phyloP scores from a whole-genome alignment of 2,329 filamentous ascomycete species.

The Bertia moriformis region DNA sequence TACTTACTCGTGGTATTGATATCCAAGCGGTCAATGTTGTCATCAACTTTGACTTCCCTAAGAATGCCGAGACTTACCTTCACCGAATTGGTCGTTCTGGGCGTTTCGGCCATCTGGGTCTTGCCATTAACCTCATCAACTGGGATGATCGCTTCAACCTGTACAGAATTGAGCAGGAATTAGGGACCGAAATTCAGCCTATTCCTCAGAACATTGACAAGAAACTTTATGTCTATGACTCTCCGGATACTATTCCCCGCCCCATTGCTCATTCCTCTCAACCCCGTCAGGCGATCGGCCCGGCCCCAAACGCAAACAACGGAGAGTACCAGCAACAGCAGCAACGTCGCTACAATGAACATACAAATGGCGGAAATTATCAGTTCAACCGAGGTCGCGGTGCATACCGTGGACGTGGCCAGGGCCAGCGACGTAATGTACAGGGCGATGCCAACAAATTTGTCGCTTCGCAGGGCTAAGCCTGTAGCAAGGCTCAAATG shows the following conservation, averaged over 20 bases:
- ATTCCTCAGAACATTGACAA: constrained; percentile 92
- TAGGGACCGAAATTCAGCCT: constrained; percentile 94
- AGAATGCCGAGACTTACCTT: constrained; percentile 97
- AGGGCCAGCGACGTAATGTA: background rate
- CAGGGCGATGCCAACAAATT: background rate
- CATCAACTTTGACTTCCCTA: constrained; percentile 99
- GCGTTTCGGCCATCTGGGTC: constrained; percentile 87
- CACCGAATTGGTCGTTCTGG: constrained; percentile 97
- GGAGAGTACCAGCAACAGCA: background rate
- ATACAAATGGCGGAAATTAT: background rate
- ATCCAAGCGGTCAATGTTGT: constrained; percentile 99
- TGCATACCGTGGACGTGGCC: background rate
- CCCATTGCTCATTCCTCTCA: constrained; percentile 24
- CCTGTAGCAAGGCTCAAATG: background rate
- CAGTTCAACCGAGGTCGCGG: background rate
- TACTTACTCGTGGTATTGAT: constrained; percentile 95
- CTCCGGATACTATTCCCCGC: constrained; percentile 83
- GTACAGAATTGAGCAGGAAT: constrained; percentile 94
- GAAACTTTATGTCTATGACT: constrained; percentile 94
- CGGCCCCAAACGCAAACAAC: background rate
- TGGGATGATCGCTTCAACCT: constrained; percentile 99
- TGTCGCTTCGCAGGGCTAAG: background rate
- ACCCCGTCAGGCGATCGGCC: background rate
- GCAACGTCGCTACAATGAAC: background rate
- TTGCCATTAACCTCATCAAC: constrained; percentile 98